phyloP scores from a whole-genome alignment of 352 stramenopile genomes.

The Saprolegnia parasitica region DNA sequence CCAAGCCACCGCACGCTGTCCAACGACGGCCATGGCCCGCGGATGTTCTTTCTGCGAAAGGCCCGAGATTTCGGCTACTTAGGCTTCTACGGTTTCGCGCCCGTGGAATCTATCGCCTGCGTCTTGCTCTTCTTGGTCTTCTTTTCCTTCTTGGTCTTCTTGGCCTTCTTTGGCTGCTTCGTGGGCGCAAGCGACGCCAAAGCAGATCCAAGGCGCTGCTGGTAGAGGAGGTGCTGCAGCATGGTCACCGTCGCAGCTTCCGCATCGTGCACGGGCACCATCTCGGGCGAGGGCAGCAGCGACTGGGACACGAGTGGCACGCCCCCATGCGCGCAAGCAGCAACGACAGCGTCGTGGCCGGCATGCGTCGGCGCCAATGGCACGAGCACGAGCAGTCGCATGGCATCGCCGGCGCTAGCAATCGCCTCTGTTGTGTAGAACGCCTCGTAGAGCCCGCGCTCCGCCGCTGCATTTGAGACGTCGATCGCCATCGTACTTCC shows the following conservation, averaged over 20 bases:
- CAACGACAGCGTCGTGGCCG: not conserved
- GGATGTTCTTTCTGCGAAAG: too few species aligned
- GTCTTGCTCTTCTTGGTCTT: not conserved
- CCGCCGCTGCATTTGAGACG: not conserved
- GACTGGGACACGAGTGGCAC: not conserved
- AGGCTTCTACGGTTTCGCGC: not conserved
- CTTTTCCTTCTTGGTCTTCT: not conserved
- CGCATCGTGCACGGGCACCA: not conserved
- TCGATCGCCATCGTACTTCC: not conserved
- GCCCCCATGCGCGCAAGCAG: not conserved
- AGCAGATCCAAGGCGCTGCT: conserved; percentile 3
- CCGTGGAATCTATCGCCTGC: too few species aligned
- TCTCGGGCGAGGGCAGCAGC: not conserved
- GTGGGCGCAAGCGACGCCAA: not conserved
- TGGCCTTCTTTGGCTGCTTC: not conserved
- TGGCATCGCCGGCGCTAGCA: not conserved
- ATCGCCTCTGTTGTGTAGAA: not conserved
- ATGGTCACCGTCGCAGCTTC: conserved; percentile 23
- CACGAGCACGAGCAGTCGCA: not conserved
- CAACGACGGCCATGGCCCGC: too few species aligned
- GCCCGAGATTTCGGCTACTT: not conserved
- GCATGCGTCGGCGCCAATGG: too few species aligned
- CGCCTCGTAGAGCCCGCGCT: not conserved
- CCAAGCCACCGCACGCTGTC: too few species aligned
- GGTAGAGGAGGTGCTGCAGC: conserved; percentile 20